Conservation (phyloP, 2,329 filamentous ascomycete species). For the Emmonsiellopsis sp. region DNA sequence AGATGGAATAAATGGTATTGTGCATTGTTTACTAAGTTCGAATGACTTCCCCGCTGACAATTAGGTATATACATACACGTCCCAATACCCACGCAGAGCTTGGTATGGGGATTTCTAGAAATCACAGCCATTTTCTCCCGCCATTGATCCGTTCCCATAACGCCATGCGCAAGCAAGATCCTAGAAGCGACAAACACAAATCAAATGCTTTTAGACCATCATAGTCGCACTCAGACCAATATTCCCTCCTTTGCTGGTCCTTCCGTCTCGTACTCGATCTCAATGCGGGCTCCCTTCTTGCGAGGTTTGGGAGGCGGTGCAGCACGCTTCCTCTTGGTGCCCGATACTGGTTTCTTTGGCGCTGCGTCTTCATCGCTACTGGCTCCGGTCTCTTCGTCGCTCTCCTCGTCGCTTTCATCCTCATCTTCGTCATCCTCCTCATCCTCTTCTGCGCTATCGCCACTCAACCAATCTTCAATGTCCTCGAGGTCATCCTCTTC, state of each 20-base stretch:
- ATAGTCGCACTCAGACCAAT: conserved; percentile 24
- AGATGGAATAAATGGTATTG: neutral
- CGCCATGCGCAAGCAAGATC: neutral
- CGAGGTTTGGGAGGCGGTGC: conserved; percentile 45
- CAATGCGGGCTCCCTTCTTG: conserved; percentile 57
- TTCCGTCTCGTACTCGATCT: conserved; percentile 74
- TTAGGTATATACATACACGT: neutral
- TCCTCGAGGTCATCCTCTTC: conserved; percentile 74
- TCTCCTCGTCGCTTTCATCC: conserved; percentile 48
- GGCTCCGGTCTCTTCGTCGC: conserved; percentile 48
- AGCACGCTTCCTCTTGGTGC: conserved; percentile 49
- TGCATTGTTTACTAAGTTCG: neutral
- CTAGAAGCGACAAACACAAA: neutral
- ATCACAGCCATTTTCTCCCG: neutral
- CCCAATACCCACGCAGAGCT: neutral
- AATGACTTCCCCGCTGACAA: neutral
- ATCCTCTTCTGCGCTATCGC: conserved; percentile 48
- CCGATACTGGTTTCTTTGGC: conserved; percentile 32
- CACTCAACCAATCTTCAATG: conserved; percentile 92
- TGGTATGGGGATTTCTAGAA: neutral
- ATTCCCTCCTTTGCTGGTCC: conserved; percentile 46
- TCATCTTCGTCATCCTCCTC: conserved; percentile 41
- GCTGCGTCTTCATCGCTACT: conserved; percentile 46
- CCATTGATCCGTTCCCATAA: neutral
- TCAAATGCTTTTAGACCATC: neutral